Base-by-base conservation (phyloP, 2,329 filamentous ascomycete genomes). In the Cladobotryum protrusum region DNA sequence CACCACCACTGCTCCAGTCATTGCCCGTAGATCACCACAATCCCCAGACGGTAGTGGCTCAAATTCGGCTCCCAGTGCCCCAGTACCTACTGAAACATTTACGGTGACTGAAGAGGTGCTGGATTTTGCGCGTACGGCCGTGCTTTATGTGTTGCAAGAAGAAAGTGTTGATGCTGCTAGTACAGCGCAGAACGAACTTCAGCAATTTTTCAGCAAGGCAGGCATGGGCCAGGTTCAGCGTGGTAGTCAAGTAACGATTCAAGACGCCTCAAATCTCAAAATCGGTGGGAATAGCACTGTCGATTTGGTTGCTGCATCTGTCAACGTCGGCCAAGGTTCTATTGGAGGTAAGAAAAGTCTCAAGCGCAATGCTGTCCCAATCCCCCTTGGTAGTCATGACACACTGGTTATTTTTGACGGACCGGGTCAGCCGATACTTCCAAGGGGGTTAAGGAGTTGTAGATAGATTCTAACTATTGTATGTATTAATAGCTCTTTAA, bases 41-140 rank as follows among this genome's bases (percentile, higher is more conserved):
- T 17, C 34, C 29, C 42, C 29, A 20, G 42, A 46, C 20, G 24
- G 15, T 20, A 45, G 42, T 14, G 11, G 36, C 15, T 43, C 45
- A 14, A 19, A 36, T 32, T 29, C 48, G 34, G 43, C 49, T n/a
- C n/a, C 45, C 17, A 11, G 44, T 35, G 43, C 35, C n/a, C 15
- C 54, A n/a, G 13, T 45, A 14, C 41, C 52, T 2, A 47, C 43
- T 11, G n/a, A 44, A 2, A 18, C 17, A 2, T 83, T 83, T 45
- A 62, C 61, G 0, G 68, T 81, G 12, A 79, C 78, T 1, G 72
- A 83, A 49, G 71, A 79, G 45, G 73, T 75, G 0, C 67, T 84
- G 1, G 83, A 86, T 58, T 87, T 87, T 67, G 77, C 81, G 1
- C 74, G 83, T 3, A 74, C 84, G 2, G 76, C 75, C 0, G 77